Conservation (phyloP, 1,139 yeast genomes). For the Suzukiozyma palmioleophila region DNA sequence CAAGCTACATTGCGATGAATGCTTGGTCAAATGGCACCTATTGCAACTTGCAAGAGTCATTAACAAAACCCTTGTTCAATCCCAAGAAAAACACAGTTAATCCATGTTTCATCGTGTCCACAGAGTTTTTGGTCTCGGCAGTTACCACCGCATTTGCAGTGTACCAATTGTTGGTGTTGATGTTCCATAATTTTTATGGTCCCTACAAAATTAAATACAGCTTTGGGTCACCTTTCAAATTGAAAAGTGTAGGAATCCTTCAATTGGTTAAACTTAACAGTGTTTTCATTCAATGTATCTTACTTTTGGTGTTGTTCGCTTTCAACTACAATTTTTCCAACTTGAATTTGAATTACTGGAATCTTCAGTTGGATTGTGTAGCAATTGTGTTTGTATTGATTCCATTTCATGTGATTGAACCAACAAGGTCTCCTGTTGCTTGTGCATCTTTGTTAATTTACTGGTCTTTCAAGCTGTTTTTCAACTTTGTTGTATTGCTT, state of each 20-base stretch:
- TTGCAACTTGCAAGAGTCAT: conserved; percentile 6
- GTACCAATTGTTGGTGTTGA: conserved; percentile 15
- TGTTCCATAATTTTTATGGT: conserved; percentile 22
- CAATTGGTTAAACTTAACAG: conserved; percentile 22
- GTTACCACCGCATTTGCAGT: conserved; percentile 12
- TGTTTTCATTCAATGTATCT: conserved; percentile 19
- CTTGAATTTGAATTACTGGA: conserved; percentile 8
- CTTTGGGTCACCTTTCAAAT: conserved; percentile 25
- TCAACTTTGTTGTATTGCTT: conserved; percentile 15
- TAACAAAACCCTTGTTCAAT: conserved; percentile 21
- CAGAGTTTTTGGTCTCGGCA: conserved; percentile 10
- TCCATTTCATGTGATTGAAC: conserved; percentile 33
- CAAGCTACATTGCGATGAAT: not conserved
- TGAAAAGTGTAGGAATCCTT: conserved; percentile 24
- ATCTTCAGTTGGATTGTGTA: conserved; percentile 8
- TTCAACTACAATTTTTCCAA: conserved; percentile 11
- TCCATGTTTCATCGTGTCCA: conserved; percentile 29
- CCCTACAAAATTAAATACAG: conserved; percentile 23
- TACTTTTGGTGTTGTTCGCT: conserved; percentile 13
- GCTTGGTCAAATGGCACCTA: not conserved
- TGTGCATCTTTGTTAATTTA: conserved; percentile 23
- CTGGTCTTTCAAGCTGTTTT: conserved; percentile 21
- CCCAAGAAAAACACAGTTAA: conserved; percentile 24
- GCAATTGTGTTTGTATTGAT: conserved; percentile 14
- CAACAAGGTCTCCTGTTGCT: conserved; percentile 23